Evolutionary conservation across 2,329 filamentous ascomycete species (phyloP).

Genomic region (Aschersonia sp.): DNA sequence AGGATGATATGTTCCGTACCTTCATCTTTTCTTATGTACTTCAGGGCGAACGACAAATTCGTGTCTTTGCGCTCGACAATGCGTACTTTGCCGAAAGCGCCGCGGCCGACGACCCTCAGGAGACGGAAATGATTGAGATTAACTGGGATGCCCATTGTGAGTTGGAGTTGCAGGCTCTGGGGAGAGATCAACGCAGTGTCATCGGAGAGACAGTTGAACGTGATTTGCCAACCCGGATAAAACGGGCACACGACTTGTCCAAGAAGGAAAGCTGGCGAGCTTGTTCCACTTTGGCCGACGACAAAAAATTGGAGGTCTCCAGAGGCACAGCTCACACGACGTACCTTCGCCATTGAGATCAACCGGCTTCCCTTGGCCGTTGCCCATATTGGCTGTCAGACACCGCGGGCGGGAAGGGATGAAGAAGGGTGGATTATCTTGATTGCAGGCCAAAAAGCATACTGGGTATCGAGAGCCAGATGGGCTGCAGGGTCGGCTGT

Average conservation of each 20-base stretch:
- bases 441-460: constrained; percentile 11
- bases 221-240: background rate
- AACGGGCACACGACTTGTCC: background rate
- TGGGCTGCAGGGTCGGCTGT: background rate
- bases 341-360: constrained; percentile 85
- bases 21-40: constrained; percentile 98
- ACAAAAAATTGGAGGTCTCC: constrained; percentile 1
- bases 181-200: background rate
- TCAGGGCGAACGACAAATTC: constrained; percentile 82
- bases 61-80: constrained; percentile 98
- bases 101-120: constrained; percentile 88
- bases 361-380: constrained; percentile 86
- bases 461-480: constrained; percentile 6
- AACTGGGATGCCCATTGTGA: constrained; percentile 34
- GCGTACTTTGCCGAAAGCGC: constrained; percentile 95
- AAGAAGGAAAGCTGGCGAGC: background rate
- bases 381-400: constrained; percentile 63
- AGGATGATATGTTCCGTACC: constrained; percentile 29
- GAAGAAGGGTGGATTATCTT: constrained; percentile 10
- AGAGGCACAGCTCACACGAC: constrained; percentile 7
- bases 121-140: constrained; percentile 96
- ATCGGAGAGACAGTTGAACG: background rate
- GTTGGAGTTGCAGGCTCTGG: background rate
- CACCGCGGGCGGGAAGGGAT: constrained; percentile 10
- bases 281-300: background rate